Base-by-base conservation (phyloP, 2,329 filamentous ascomycete genomes). In the Calycina herbarum region DNA sequence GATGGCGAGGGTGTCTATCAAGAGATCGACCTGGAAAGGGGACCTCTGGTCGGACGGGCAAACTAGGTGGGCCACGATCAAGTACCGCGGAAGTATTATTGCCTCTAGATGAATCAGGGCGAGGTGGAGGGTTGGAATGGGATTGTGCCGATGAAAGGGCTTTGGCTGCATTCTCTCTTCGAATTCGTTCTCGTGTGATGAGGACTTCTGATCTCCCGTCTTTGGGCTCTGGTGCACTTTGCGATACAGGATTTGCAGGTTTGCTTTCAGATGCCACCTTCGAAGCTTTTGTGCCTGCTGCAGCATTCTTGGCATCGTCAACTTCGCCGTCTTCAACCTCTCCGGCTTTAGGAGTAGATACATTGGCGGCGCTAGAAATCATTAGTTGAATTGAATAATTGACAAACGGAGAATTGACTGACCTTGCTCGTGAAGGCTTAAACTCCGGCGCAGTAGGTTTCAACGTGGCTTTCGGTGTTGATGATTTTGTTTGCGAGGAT, bases 301-400 rank as follows among this genome's bases (percentile, higher is more conserved):
- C 61, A 38, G 68, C 51, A 11, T 59, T 59, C 76, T 80, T 86
- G 40, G 79, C 81, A 71, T 92, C 89, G 68, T 87, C 85, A 29
- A 92, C 89, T 75, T 93, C 90, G 24, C 90, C 90, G 73, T 93
- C 90, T 75, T 93, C 90, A 62, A 86, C 85, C 67, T 89, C 87
- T 1, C 76, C 68, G 33, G 60, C 51, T 56, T 73, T 74, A 17
- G 71, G 68, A 24, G 74, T 76, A n/a, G 74, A 69, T n/a, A 74
- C 69, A 59, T 79, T 76, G 31, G 67, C 68, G 15, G 65, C 72
- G 66, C 74, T 74, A 69, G 48, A 29, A 64, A 15, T 58, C 71
- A 72, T 66, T 77, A 81, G 81, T 77, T 78, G 45, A 4, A 17
- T 20, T 48, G 35, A 51, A 10, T 42, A 17, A 31, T 8, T 45